Base-by-base conservation (phyloP, 1,284 basidiomycete species). In the Stereum hirsutum region DNA sequence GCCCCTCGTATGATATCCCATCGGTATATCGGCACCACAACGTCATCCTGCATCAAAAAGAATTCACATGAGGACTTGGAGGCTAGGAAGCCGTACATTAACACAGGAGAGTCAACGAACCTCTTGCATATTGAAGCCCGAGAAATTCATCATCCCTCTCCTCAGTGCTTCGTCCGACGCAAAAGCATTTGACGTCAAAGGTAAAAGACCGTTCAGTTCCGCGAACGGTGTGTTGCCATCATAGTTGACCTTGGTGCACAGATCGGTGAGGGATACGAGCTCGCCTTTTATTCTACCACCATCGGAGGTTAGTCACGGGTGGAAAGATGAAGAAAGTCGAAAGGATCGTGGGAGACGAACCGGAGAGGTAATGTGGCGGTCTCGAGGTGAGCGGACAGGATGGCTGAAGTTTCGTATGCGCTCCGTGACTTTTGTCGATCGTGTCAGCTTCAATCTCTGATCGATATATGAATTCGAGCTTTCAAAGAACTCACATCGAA, bases 381-480 rank as follows among this genome's bases (percentile, higher is more conserved):
- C 48, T 88, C 82, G 12, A 86, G 62, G 50, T 82, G 74, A n/a
- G 80, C 62, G 0, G 85, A 78, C 6, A 86, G 55, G 28, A 87
- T 55, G 6, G 82, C 81, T 2, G 83, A 82, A 10, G 68, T 64
- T 39, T 78, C 71, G 57, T 79, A 83, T 2, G 59, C 44, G 39
- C 62, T 66, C 11, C 58, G 53, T 26, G 49, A 53, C 74, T 82
- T 27, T 24, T 43, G 49, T 35, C 49, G 48, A 40, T 15, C 10
- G 15, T 36, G 15, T 46, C 42, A 46, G 33, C 32, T 40, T 36
- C 32, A 42, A 36, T 25, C 17, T 35, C 39, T n/a, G 20, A n/a
- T 11, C 14, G n/a, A 41, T 28, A 46, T 19, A 6, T 19, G 24
- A 30, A 42, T 17, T 41, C n/a, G n/a, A n/a, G n/a, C n/a, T n/a